phyloP scores from a whole-genome alignment of 805 yeast species.

The Lachancea dasiensis region DNA sequence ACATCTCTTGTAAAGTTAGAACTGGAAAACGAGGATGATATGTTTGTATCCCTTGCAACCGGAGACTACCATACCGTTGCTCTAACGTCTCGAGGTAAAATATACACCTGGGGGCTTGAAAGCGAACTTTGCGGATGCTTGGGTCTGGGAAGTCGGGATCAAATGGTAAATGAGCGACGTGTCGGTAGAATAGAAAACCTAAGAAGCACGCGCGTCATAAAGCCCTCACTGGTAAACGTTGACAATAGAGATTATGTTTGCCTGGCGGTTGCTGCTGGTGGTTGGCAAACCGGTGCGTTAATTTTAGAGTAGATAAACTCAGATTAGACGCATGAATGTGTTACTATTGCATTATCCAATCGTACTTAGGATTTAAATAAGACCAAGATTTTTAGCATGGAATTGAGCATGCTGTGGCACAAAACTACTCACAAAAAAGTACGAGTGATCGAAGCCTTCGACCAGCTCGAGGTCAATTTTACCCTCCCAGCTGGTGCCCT shows the following conservation, averaged over 20 bases:
- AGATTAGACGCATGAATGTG: not conserved
- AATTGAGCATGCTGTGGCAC: conserved; percentile 78
- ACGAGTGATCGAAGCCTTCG: conserved; percentile 88
- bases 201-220: conserved; percentile 32
- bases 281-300: conserved; percentile 76
- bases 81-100: conserved; percentile 48
- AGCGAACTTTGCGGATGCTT: conserved; percentile 58
- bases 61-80: conserved; percentile 74
- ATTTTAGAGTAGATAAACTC: conserved; percentile 23
- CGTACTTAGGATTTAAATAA: conserved; percentile 17
- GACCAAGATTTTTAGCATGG: conserved; percentile 63
- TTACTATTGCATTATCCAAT: too few relatives aligned
- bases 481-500: conserved; percentile 53
- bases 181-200: conserved; percentile 30
- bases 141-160: conserved; percentile 47
- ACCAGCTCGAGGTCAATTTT: conserved; percentile 54
- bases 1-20: conserved; percentile 14
- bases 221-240: conserved; percentile 39
- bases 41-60: conserved; percentile 50
- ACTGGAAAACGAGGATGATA: conserved; percentile 35
- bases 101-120: conserved; percentile 66
- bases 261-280: conserved; percentile 63
- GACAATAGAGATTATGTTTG: conserved; percentile 38
- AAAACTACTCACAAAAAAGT: conserved; percentile 76
- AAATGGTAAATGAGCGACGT: conserved; percentile 16